phyloP scores from a whole-genome alignment of 73 alveolate genomes.

The Uronychia setigera region DNA sequence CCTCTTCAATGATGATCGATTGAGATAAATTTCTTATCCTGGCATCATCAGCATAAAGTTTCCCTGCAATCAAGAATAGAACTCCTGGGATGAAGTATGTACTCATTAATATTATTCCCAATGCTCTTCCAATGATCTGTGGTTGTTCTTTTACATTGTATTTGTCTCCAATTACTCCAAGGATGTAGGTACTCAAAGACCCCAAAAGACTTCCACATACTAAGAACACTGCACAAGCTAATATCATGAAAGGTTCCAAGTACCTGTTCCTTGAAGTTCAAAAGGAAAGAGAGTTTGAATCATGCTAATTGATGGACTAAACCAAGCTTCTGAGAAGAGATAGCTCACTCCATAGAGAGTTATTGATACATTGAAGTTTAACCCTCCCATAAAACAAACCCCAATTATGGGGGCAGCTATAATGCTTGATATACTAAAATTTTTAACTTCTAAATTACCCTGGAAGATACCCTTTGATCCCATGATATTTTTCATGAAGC shows the following conservation, averaged over 20 bases:
- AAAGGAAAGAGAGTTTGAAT: slow-evolving; percentile 24
- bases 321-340: slow-evolving; percentile 25
- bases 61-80: neutral
- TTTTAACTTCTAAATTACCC: neutral
- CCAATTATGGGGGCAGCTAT: slow-evolving; percentile 25
- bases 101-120: neutral
- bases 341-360: neutral
- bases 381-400: neutral
- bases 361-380: slow-evolving; percentile 8
- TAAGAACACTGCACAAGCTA: slow-evolving; percentile 13
- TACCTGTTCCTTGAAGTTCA: slow-evolving; percentile 18
- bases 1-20: neutral
- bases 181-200: slow-evolving; percentile 11
- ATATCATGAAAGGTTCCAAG: neutral
- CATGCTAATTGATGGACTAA: slow-evolving; percentile 21
- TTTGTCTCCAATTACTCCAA: slow-evolving; percentile 15
- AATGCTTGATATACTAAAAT: slow-evolving; percentile 3
- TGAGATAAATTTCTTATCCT: neutral
- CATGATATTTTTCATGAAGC: neutral
- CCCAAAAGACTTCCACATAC: slow-evolving; percentile 12
- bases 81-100: neutral
- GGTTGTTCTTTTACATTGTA: slow-evolving; percentile 28
- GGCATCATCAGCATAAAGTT: neutral
- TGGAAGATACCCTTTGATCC: slow-evolving; percentile 6
- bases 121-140: slow-evolving; percentile 5